Percentiles rank a stretch among this genome's conserved stretches.
phyloP scores from a whole-genome alignment of 805 yeast genomes.

The Starmerella scarabaei region DNA sequence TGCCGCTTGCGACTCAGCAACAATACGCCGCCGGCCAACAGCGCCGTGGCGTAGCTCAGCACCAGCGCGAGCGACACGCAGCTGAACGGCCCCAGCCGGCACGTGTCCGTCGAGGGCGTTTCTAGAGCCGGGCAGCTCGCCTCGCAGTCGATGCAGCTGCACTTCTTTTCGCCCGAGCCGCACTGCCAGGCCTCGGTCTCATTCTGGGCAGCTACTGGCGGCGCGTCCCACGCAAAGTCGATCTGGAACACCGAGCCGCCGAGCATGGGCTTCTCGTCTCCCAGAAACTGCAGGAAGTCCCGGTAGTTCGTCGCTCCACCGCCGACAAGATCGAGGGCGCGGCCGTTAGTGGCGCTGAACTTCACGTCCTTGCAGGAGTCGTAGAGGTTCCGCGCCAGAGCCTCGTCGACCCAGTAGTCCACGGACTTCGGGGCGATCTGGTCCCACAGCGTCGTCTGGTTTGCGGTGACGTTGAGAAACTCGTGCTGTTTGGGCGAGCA shows the following conservation, averaged over 20 bases:
- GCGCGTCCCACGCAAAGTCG: constrained; percentile 44
- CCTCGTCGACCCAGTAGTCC: constrained; percentile 45
- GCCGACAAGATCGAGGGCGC: constrained; percentile 91
- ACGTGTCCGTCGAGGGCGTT: constrained; percentile 36
- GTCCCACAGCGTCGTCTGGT: constrained; percentile 38
- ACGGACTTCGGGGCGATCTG: constrained; percentile 57
- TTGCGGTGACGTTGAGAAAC: constrained; percentile 55
- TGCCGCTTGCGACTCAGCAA: constrained; percentile 7
- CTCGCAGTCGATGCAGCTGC: constrained; percentile 82
- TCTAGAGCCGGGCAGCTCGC: constrained; percentile 49
- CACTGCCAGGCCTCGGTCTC: constrained; percentile 34
- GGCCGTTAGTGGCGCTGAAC: constrained; percentile 89
- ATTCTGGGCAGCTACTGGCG: constrained; percentile 18
- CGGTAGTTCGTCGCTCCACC: constrained; percentile 80
- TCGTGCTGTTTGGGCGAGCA: constrained; percentile 75
- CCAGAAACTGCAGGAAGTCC: constrained; percentile 72
- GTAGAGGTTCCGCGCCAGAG: constrained; percentile 51
- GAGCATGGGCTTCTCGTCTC: constrained; percentile 83
- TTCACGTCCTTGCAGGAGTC: constrained; percentile 82
- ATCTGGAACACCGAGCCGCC: constrained; percentile 97
- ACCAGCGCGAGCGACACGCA: constrained; percentile 60
- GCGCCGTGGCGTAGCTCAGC: constrained; percentile 28
- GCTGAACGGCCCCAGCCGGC: constrained; percentile 51
- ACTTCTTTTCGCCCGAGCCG: constrained; percentile 41
- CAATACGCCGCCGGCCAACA: constrained; percentile 3